Evolutionary conservation across 2,329 filamentous ascomycete species (phyloP).

Genomic region (Geosmithia flava): DNA sequence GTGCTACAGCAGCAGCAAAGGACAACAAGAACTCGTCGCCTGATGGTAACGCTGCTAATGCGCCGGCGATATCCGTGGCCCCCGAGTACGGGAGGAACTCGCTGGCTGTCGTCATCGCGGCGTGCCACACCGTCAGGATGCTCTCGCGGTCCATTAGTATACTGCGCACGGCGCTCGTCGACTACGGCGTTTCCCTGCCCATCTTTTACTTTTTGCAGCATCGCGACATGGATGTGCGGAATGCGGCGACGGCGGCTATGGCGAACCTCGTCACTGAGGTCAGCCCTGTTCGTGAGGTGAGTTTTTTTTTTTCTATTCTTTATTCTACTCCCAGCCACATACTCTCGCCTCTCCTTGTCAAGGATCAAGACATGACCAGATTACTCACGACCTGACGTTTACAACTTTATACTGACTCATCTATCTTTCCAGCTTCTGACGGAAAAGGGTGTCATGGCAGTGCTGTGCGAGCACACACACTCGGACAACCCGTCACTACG

Average conservation of each 20-base stretch:
- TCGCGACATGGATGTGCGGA: constrained; percentile 64
- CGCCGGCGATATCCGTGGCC: constrained; percentile 8
- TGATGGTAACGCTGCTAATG: constrained; percentile 1
- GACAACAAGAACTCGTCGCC: constrained; percentile 9
- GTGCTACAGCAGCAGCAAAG: constrained; percentile 8
- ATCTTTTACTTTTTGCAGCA: constrained; percentile 66
- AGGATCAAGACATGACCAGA: no score
- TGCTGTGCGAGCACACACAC: constrained; percentile 74
- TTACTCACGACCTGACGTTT: no score
- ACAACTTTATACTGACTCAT: neutral
- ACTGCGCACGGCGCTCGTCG: constrained; percentile 74
- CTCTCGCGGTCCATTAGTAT: constrained; percentile 77
- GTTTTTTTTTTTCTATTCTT: constrained; percentile 15
- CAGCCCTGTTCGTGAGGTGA: constrained; percentile 80
- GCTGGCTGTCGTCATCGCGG: constrained; percentile 65
- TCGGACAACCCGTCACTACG: constrained; percentile 68
- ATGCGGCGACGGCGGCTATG: constrained; percentile 73
- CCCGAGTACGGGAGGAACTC: constrained; percentile 61
- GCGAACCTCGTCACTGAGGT: constrained; percentile 81
- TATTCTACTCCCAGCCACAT: no score
- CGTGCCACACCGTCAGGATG: constrained; percentile 70
- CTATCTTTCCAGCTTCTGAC: constrained; percentile 32
- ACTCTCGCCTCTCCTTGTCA: no score
- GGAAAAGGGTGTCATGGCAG: constrained; percentile 59
- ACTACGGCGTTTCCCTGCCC: constrained; percentile 69